phyloP scores from a whole-genome alignment of 73 alveolate species.

The Symbiodinium natans region DNA sequence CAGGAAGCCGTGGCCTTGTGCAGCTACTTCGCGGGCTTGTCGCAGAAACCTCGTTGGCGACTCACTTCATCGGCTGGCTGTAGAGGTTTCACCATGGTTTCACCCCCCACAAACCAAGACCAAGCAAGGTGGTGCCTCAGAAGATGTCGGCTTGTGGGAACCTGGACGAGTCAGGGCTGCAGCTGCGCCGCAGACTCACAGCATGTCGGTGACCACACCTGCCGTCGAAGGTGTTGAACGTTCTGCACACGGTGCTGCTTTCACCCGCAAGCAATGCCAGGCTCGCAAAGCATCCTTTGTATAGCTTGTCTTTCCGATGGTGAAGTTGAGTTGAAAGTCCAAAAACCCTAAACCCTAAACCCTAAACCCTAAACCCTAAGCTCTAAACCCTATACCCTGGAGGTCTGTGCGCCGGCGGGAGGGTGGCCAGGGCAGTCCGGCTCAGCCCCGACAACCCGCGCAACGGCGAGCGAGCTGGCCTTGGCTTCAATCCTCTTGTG shows the following conservation, averaged over 20 bases:
- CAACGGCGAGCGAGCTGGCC: slow-evolving; percentile 57
- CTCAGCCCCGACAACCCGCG: slow-evolving; percentile 72
- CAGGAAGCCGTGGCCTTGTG: slow-evolving; percentile 87
- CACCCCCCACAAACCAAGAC: neutral
- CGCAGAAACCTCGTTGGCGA: slow-evolving; percentile 41
- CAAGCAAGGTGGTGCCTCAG: slow-evolving; percentile 14
- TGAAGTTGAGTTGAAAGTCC: no score
- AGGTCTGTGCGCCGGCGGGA: neutral
- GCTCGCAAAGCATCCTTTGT: neutral
- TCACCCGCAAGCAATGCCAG: neutral
- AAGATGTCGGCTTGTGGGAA: slow-evolving; percentile 68
- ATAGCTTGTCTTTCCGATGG: no score
- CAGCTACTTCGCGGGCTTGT: slow-evolving; percentile 83
- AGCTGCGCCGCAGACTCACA: no score
- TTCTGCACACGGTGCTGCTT: slow-evolving; percentile 38
- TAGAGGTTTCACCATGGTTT: neutral
- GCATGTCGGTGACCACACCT: neutral
- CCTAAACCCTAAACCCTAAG: no score
- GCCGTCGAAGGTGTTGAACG: slow-evolving; percentile 54
- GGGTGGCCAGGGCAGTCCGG: slow-evolving; percentile 14
- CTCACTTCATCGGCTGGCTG: neutral
- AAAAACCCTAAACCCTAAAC: no score
- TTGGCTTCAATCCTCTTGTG: no score
- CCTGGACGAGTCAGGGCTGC: slow-evolving; percentile 18
- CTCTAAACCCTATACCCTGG: no score